Conservation (phyloP, 2,329 filamentous ascomycete species). For the Xylaria sp. region DNA sequence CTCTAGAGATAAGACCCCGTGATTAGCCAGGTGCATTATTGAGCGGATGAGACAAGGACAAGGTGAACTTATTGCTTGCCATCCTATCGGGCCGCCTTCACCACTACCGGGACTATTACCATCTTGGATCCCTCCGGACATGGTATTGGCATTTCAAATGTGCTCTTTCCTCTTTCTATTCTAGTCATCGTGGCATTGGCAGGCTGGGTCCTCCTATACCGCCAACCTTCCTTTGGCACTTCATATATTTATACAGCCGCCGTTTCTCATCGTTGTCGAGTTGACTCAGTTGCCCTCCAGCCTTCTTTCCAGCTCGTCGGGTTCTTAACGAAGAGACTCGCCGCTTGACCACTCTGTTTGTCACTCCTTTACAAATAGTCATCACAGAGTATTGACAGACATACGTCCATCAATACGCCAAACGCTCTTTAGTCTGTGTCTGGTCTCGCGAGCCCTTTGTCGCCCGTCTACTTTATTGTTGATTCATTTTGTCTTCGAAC, state of each 20-base stretch:
- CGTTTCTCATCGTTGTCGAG: slow-evolving; percentile 10
- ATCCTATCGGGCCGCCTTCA: slow-evolving; percentile 23
- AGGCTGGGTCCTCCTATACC: slow-evolving; percentile 26
- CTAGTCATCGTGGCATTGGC: slow-evolving; percentile 22
- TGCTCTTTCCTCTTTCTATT: slow-evolving; percentile 20
- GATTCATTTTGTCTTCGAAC: slow-evolving; percentile 25
- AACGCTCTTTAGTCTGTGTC: neutral
- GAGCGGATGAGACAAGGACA: slow-evolving; percentile 17
- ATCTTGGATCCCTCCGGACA: slow-evolving; percentile 7
- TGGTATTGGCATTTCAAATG: slow-evolving; percentile 29
- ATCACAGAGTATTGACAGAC: slow-evolving; percentile 2
- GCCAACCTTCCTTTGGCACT: slow-evolving; percentile 34
- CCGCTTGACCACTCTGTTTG: slow-evolving; percentile 19
- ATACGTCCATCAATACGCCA: neutral
- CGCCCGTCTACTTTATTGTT: slow-evolving; percentile 30
- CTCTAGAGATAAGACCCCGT: slow-evolving; percentile 4
- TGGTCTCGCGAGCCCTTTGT: slow-evolving; percentile 31
- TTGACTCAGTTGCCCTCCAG: slow-evolving; percentile 4
- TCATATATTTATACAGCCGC: slow-evolving; percentile 18
- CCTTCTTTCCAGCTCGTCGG: neutral
- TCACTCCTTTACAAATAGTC: slow-evolving; percentile 46
- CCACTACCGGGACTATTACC: slow-evolving; percentile 18
- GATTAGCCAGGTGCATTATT: slow-evolving; percentile 9
- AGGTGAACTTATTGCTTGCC: neutral
- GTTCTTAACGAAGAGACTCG: slow-evolving; percentile 23